Percentiles rank a stretch among this genome's conserved stretches.
Evolutionary conservation across 1,284 basidiomycete genomes (phyloP).

Genomic region (Cerioporus squamosus): DNA sequence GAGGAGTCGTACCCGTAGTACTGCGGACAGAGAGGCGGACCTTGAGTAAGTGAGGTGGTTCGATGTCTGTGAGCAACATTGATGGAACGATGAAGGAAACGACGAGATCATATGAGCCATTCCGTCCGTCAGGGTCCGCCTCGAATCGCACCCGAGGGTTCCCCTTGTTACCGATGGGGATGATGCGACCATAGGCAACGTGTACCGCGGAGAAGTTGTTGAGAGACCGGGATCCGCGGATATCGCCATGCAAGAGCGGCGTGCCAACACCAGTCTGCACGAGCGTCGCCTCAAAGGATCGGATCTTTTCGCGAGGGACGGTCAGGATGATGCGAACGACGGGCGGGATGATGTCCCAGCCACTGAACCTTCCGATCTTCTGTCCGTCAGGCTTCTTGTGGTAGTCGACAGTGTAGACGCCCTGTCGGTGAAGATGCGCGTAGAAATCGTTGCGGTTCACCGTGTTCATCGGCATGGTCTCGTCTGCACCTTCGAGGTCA

Average conservation of each 20-base stretch:
- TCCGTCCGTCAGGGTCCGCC: constrained; percentile 38
- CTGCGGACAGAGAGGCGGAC: constrained; percentile 35
- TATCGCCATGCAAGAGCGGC: constrained; percentile 36
- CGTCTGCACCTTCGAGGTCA: constrained; percentile 28
- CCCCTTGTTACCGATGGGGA: constrained; percentile 29
- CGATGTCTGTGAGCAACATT: constrained; percentile 30
- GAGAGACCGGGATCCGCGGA: constrained; percentile 26
- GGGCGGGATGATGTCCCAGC: constrained; percentile 37
- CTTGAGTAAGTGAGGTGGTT: constrained; percentile 26
- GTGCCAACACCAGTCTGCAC: constrained; percentile 28
- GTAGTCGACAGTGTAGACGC: constrained; percentile 30
- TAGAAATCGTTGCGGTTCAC: constrained; percentile 41
- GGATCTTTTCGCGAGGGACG: constrained; percentile 40
- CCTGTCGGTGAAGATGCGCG: constrained; percentile 38
- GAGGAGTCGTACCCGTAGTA: constrained; percentile 24
- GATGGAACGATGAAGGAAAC: constrained; percentile 40
- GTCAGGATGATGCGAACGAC: constrained; percentile 35
- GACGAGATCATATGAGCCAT: constrained; percentile 38
- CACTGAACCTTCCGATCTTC: constrained; percentile 25
- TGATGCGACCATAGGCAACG: constrained; percentile 36
- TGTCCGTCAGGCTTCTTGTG: background rate
- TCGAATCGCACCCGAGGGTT: constrained; percentile 34
- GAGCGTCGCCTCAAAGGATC: constrained; percentile 22
- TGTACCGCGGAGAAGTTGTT: constrained; percentile 38
- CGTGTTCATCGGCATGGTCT: constrained; percentile 35